Percentiles rank a stretch among this genome's conserved stretches.
Evolutionary conservation across 2,329 filamentous ascomycete genomes (phyloP).

Genomic region (Salinomyces thailandicus): DNA sequence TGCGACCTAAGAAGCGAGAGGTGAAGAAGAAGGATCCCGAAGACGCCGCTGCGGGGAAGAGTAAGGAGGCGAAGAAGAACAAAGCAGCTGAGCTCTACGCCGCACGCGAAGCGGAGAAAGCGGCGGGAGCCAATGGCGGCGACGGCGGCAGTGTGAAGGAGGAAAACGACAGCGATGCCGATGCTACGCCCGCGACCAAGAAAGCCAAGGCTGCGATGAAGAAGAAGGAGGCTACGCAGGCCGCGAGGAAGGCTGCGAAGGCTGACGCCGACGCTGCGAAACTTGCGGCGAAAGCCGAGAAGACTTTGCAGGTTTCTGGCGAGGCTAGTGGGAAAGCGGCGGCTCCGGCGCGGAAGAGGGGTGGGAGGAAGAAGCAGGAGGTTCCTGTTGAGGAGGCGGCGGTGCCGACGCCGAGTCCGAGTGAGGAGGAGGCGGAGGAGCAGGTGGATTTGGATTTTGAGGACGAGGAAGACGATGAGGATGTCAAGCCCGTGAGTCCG

Average conservation of each 20-base stretch:
- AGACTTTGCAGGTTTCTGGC: too few species aligned
- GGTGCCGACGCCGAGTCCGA: conserved; percentile 34
- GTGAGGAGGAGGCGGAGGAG: conserved; percentile 23
- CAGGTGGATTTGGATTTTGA: conserved; percentile 25
- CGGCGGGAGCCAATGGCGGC: conserved; percentile 11
- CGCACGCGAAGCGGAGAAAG: conserved; percentile 15
- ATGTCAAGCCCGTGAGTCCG: conserved; percentile 4
- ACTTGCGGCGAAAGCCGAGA: conserved; percentile 5
- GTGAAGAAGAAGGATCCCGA: conserved; percentile 44
- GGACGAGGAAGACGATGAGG: conserved; percentile 27
- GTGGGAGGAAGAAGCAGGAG: conserved; percentile 16
- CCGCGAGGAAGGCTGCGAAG: conserved; percentile 23
- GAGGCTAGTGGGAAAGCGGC: conserved; percentile 26
- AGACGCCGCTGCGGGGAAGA: conserved; percentile 13
- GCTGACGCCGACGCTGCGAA: conserved; percentile 12
- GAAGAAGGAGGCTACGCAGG: conserved; percentile 14
- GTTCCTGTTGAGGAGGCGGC: conserved; percentile 24
- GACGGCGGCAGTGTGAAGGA: conserved; percentile 7
- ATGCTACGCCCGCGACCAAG: conserved; percentile 30
- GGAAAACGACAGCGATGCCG: conserved; percentile 21
- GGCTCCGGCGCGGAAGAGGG: conserved; percentile 14
- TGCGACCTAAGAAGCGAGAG: conserved; percentile 67
- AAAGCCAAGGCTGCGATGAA: conserved; percentile 26
- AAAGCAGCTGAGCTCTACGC: conserved; percentile 20
- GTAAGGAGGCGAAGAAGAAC: conserved; percentile 25